Conservation (phyloP, 352 stramenopile species). For the Paralagenidium karlingii region DNA sequence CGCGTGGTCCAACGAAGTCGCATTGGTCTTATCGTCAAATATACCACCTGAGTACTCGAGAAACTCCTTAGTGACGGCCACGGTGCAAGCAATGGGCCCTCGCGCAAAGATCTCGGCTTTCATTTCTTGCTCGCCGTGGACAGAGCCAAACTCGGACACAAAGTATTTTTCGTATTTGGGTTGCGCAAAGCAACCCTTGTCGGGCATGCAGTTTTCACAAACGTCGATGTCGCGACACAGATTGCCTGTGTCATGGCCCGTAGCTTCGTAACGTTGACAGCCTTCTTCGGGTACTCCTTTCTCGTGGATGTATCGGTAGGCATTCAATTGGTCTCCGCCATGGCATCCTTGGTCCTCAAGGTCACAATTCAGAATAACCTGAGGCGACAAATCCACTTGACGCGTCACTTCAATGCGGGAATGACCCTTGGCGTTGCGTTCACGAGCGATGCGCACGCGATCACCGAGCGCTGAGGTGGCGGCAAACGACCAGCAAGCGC, state of each 20-base stretch:
- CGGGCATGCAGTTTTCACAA: constrained; percentile 86
- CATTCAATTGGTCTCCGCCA: constrained; percentile 84
- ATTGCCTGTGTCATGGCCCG: constrained; percentile 83
- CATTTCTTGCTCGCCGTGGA: constrained; percentile 86
- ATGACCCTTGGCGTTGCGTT: constrained; percentile 32
- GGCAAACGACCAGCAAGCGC: constrained; percentile 81
- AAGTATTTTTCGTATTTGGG: constrained; percentile 91
- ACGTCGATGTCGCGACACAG: constrained; percentile 80
- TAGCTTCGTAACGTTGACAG: constrained; percentile 90
- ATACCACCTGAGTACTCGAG: constrained; percentile 90
- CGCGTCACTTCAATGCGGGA: constrained; percentile 46
- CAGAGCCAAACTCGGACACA: constrained; percentile 90
- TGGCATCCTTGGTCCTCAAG: constrained; percentile 83
- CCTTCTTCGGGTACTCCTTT: constrained; percentile 90
- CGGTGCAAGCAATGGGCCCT: constrained; percentile 88
- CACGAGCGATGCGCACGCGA: constrained; percentile 74
- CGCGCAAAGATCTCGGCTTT: constrained; percentile 95
- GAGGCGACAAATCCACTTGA: constrained; percentile 70
- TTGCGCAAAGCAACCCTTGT: constrained; percentile 80
- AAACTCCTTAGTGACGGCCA: constrained; percentile 85
- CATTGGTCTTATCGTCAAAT: constrained; percentile 84
- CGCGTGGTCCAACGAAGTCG: constrained; percentile 72
- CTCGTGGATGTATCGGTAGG: constrained; percentile 89
- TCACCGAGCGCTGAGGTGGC: constrained; percentile 79
- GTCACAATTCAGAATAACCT: constrained; percentile 85